A percentile compares a stretch with the other conserved stretches of the same genome.
Conservation (phyloP, 2,329 filamentous ascomycete genomes). For the Immersiporthe knoxdaviesiana region DNA sequence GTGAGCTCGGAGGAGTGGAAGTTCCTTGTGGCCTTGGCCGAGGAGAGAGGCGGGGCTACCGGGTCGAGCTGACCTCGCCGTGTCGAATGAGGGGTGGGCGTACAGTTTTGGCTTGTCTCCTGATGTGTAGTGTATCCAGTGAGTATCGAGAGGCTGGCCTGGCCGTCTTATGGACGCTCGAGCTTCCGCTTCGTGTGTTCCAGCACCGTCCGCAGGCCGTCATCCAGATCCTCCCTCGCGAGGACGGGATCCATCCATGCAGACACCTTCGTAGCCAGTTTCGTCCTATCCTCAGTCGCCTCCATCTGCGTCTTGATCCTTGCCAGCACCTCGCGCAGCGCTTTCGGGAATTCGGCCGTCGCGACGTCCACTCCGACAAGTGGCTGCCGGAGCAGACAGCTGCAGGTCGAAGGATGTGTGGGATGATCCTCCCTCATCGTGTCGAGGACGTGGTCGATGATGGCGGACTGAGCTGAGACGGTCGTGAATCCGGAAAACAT, state of each 20-base stretch:
- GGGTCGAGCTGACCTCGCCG: not conserved
- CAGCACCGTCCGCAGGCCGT: slow-evolving; percentile 58
- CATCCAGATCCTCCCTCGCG: slow-evolving; percentile 54
- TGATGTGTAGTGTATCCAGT: not conserved
- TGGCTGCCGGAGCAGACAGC: slow-evolving; percentile 72
- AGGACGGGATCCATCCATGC: slow-evolving; percentile 61
- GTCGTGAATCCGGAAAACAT: slow-evolving; percentile 73
- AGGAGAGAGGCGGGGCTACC: slow-evolving; percentile 42
- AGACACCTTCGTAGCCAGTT: slow-evolving; percentile 52
- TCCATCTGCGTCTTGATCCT: slow-evolving; percentile 58
- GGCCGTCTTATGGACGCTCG: slow-evolving; percentile 33
- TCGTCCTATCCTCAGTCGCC: slow-evolving; percentile 49
- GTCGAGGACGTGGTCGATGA: slow-evolving; percentile 75
- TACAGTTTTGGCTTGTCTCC: not conserved
- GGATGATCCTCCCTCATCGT: slow-evolving; percentile 64
- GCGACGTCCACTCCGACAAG: slow-evolving; percentile 66
- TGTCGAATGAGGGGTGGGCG: too few species aligned
- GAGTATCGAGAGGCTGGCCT: not conserved
- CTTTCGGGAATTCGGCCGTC: slow-evolving; percentile 73
- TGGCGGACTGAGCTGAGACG: slow-evolving; percentile 64
- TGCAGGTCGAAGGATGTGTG: slow-evolving; percentile 64
- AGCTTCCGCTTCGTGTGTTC: slow-evolving; percentile 52
- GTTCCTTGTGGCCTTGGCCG: slow-evolving; percentile 59
- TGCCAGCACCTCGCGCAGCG: slow-evolving; percentile 67
- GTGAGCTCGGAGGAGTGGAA: slow-evolving; percentile 69